Percentiles rank a stretch among this genome's conserved stretches.
These are phyloP conservation scores for Akanthomyces lecanii DNA, from an alignment of 2,329 filamentous ascomycete species.

Conservation along the genomic window DNA sequence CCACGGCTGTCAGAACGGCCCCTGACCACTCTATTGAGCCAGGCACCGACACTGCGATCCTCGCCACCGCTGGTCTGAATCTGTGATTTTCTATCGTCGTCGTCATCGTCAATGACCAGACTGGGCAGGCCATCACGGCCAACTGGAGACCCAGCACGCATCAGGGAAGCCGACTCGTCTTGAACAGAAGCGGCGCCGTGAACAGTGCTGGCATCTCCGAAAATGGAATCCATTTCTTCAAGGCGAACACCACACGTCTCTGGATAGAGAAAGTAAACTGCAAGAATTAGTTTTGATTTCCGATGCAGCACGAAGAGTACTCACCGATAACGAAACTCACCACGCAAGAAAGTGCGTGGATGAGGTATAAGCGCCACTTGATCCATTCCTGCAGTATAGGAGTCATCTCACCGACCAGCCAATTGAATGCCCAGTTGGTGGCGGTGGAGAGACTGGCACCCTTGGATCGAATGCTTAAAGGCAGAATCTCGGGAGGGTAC, in stretches of 20 bases:
- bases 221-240: constrained; percentile 94
- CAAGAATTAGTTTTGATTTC: constrained; percentile 20
- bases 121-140: constrained; percentile 77
- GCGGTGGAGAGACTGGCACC: constrained; percentile 94
- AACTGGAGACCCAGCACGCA: constrained; percentile 67
- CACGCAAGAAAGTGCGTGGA: constrained; percentile 96
- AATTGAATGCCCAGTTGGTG: constrained; percentile 98
- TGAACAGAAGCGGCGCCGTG: constrained; percentile 72
- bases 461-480: constrained; percentile 93
- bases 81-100: constrained; percentile 46
- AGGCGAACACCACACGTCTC: constrained; percentile 93
- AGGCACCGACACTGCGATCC: constrained; percentile 46
- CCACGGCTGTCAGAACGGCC: constrained; percentile 36
- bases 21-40: constrained; percentile 42
- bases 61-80: constrained; percentile 30
- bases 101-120: constrained; percentile 67
- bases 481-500: constrained; percentile 97
- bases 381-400: constrained; percentile 90
- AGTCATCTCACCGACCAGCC: constrained; percentile 92
- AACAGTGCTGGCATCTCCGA: constrained; percentile 85
- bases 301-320: constrained; percentile 32
- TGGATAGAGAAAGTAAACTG: constrained; percentile 96
- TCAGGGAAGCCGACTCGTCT: constrained; percentile 77
- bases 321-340: constrained; percentile 93
- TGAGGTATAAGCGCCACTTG: constrained; percentile 86